These are phyloP conservation scores for Kalaharituber pfeilii DNA, from an alignment of 2,329 filamentous ascomycete species.

Conservation along the genomic window DNA sequence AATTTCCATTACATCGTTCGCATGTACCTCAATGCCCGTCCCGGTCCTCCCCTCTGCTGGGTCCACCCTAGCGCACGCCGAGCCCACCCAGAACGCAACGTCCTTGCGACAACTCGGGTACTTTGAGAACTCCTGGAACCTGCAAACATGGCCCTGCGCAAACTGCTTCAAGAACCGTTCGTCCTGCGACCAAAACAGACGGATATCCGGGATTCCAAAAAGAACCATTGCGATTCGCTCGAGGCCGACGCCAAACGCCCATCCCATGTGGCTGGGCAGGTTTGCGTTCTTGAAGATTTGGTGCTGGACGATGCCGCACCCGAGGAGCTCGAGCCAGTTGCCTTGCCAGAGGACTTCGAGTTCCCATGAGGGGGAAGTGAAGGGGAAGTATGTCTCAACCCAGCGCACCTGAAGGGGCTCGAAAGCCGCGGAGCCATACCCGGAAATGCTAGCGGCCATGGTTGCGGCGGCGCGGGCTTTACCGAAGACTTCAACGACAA, in stretches of 20 bases:
- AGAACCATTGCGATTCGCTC: conserved; percentile 95
- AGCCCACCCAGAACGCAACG: conserved; percentile 73
- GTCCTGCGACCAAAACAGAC: conserved; percentile 87
- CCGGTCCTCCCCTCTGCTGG: conserved; percentile 25
- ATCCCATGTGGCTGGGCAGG: conserved; percentile 45
- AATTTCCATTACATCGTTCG: conserved; percentile 95
- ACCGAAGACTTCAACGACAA: conserved; percentile 72
- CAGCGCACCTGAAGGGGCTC: conserved; percentile 76
- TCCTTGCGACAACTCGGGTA: conserved; percentile 81
- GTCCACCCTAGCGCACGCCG: conserved; percentile 24
- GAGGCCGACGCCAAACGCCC: conserved; percentile 89
- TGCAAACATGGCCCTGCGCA: conserved; percentile 33
- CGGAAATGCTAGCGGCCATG: conserved; percentile 29
- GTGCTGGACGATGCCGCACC: conserved; percentile 81
- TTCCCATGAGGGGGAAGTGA: conserved; percentile 90
- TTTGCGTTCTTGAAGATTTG: conserved; percentile 60
- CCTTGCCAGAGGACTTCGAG: conserved; percentile 88
- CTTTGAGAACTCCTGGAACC: conserved; percentile 78
- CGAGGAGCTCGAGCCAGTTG: conserved; percentile 89
- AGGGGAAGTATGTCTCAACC: conserved; percentile 96
- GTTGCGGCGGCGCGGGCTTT: conserved; percentile 46
- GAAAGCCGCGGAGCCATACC: too few relatives aligned
- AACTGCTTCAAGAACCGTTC: conserved; percentile 78
- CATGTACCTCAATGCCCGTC: conserved; percentile 39
- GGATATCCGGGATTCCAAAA: conserved; percentile 89